Base-by-base conservation (phyloP, 1,284 basidiomycete species). In the Filobasidium uniguttulatum region DNA sequence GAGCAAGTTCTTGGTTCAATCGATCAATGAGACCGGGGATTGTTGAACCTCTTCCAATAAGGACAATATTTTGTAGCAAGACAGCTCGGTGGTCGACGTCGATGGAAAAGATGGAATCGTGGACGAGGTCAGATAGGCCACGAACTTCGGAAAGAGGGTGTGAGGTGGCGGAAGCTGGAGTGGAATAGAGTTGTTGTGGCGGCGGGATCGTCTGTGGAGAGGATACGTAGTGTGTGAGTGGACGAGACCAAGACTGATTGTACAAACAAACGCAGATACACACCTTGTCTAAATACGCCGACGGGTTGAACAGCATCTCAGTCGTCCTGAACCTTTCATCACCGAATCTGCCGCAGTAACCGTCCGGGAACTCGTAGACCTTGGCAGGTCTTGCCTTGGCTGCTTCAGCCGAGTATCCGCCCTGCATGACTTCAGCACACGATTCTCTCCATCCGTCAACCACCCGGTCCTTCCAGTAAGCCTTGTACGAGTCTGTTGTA, bases 391-490 rank as follows among this genome's bases (percentile, higher is more conserved):
- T 40, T 71, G 28, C 23, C 7, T 28, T 8, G 4, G 31, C 50
- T 47, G 29, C 47, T 46, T 52, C 45, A 23, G 50, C 45, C 22
- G 41, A 37, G 30, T 47, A 52, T 4, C 37, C 37, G 5, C 40
- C 40, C 34, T 37, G 36, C 34, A 40, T 72, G 17, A 94, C 81
- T 48, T 85, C 87, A 14, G 80, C 83, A 33, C 87, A 80, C 55
- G 81, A 82, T 67, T 94, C 90, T 54, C 89, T 80, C 84, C 91
- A 93, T 65, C 90, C 86, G 52, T 97, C 90, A 5, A 94, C 81
- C 60, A 96, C 85, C 46, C 78, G 75, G 43, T 73, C 71, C 69
- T 93, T 82, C n/a, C 83, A 82, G 81, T 87, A 96, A 28, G 69
- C 63, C 44, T 76, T 75, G 83, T 87, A 96, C 46, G 76, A 82